phyloP scores from a whole-genome alignment of 371 early-diverging fungal genomes.

The Smittium culicis region DNA sequence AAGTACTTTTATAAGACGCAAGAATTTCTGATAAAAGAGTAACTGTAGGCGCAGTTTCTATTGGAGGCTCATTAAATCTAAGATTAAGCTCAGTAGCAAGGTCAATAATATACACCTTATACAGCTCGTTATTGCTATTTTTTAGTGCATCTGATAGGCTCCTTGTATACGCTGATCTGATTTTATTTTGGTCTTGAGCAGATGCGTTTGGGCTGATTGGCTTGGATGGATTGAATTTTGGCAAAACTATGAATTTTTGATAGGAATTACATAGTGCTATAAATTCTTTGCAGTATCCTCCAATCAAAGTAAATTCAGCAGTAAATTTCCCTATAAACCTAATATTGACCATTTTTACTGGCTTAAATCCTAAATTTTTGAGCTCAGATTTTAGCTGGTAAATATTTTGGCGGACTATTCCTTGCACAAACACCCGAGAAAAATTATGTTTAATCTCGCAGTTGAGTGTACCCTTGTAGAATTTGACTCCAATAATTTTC shows the following conservation, averaged over 20 bases:
- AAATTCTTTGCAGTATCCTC: not conserved
- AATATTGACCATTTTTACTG: not conserved
- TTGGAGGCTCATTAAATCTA: not conserved
- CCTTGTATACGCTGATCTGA: not conserved
- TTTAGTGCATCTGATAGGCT: not conserved
- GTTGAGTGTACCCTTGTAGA: not conserved
- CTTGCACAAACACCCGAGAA: not conserved
- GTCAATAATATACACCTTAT: not conserved
- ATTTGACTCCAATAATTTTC: not conserved
- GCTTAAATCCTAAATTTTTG: not conserved
- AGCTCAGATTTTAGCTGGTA: not conserved
- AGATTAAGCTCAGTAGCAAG: not conserved
- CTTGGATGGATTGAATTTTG: not conserved
- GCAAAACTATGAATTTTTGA: not conserved
- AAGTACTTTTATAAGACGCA: too few relatives aligned
- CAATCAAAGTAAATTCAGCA: not conserved
- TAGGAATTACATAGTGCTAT: not conserved
- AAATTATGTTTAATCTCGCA: not conserved
- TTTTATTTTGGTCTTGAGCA: not conserved
- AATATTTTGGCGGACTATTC: not conserved
- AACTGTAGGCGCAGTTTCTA: too few relatives aligned
- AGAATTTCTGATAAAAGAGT: too few relatives aligned
- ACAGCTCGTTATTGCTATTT: not conserved
- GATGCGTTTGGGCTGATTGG: not conserved
- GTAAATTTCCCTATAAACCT: not conserved